phyloP scores from a whole-genome alignment of 306 rosid genomes.

The Fagus sylvatica region DNA sequence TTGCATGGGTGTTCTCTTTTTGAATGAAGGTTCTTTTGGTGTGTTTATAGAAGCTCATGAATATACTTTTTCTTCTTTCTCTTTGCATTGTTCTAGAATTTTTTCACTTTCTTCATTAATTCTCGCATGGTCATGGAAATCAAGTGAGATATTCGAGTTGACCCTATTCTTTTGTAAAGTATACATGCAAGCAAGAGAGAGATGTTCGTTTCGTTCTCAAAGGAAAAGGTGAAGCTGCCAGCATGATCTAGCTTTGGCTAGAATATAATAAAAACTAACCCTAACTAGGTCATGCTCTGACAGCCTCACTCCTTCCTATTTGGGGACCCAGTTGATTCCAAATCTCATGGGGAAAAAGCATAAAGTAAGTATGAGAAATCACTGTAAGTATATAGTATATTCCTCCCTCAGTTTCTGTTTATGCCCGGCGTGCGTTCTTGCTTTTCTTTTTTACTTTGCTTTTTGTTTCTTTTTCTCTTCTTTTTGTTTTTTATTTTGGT shows the following conservation, averaged over 20 bases:
- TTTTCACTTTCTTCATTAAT: not conserved
- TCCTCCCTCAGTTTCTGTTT: conserved; percentile 33
- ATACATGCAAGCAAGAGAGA: not conserved
- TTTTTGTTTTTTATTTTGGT: not conserved
- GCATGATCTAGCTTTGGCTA: conserved; percentile 89
- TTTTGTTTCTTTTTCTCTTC: not conserved
- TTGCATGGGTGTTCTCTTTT: not conserved
- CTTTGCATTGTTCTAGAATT: not conserved
- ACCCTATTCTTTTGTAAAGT: not conserved
- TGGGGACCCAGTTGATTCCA: conserved; percentile 46
- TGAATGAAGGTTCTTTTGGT: not conserved
- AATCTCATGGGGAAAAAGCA: conserved; percentile 3
- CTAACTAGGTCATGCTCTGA: conserved; percentile 97
- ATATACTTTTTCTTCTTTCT: not conserved
- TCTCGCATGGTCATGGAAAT: not conserved
- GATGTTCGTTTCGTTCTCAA: conserved; percentile 39
- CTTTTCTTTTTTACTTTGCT: conserved; percentile 12
- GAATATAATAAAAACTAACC: conserved; percentile 40
- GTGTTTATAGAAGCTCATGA: not conserved
- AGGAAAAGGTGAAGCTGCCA: conserved; percentile 99
- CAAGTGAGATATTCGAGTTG: not conserved
- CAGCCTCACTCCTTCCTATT: conserved; percentile 98
- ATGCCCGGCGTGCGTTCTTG: conserved; percentile 47
- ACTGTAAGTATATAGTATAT: conserved; percentile 30
- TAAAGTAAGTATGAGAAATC: conserved; percentile 24